Base-by-base conservation (phyloP, 2,329 filamentous ascomycete genomes). In the Fusarium acutatum region DNA sequence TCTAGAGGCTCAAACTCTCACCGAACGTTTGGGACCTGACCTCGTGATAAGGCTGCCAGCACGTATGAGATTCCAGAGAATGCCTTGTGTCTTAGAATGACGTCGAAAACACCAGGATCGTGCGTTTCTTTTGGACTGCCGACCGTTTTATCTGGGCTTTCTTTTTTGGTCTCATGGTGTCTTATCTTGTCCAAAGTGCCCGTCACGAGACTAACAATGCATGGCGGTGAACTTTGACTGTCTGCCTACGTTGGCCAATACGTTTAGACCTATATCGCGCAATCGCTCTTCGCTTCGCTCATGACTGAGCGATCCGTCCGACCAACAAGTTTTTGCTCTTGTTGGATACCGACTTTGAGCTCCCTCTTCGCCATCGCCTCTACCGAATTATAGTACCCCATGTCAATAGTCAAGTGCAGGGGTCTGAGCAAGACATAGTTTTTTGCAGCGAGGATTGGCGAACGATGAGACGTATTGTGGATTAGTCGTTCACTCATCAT, bases 391-490 rank as follows among this genome's bases (percentile, higher is more conserved):
- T 64, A 69, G 53, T 52, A 76, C 62, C 72, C 50, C 72, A 52
- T 75, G 72, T 56, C 72, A 57, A 76, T 78, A 70, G n/a, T 30
- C 13, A 64, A 75, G 53, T 57, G 44, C 58, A 41, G 49, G 56
- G 64, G 35, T 35, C 41, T 52, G 69, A 68, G 63, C 66, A 64
- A 69, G 66, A 67, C 64, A 64, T 64, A 64, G 56, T 43, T n/a
- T 40, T 62, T 50, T 62, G 40, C 40, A 57, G 35, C 32, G 64
- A 75, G 73, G 73, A 78, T 76, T 75, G 73, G 76, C 73, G 74
- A 78, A 76, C 71, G 47, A 69, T 72, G 75, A 67, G 56, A 63
- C 59, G 59, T 43, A 66, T 64, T 63, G 57, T 73, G 57, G 62
- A 61, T 71, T 61, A 74, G 59, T 58, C 53, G 60, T 72, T 71